These are phyloP conservation scores for Colletotrichum trifolii DNA, from an alignment of 2,329 filamentous ascomycete genomes.

Conservation along the genomic window DNA sequence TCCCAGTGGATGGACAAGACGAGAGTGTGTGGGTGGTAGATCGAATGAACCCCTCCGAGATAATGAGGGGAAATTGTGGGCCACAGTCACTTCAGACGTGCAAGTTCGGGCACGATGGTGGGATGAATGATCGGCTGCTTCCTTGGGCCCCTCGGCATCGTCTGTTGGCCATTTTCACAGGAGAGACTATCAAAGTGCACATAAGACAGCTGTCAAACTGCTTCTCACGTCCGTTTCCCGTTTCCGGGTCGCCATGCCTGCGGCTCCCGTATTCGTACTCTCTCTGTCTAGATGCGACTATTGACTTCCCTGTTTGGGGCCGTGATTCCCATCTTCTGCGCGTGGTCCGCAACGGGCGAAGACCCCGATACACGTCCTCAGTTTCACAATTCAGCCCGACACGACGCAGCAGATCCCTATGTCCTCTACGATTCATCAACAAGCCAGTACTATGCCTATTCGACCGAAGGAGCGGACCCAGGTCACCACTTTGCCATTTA, in stretches of 20 bases:
- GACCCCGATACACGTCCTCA: conserved; percentile 36
- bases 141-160: conserved; percentile 1
- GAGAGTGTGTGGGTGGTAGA: not conserved
- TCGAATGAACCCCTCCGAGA: not conserved
- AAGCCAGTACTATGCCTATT: conserved; percentile 48
- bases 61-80: conserved; percentile 31
- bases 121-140: conserved; percentile 9
- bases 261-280: too few relatives aligned
- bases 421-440: conserved; percentile 46
- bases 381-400: conserved; percentile 48
- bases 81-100: conserved; percentile 14
- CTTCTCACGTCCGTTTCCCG: too few relatives aligned
- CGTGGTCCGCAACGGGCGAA: not conserved
- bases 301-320: not conserved
- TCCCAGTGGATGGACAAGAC: not conserved
- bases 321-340: not conserved
- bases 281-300: conserved; percentile 2
- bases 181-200: too few relatives aligned
- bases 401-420: conserved; percentile 47
- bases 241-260: too few relatives aligned
- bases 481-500: conserved; percentile 49
- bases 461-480: conserved; percentile 48
- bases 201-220: too few relatives aligned
- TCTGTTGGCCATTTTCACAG: too few relatives aligned
- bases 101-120: conserved; percentile 9